These are phyloP conservation scores for Geranomyces variabilis DNA, from an alignment of 192 early-diverging fungal genomes.

Conservation along the genomic window DNA sequence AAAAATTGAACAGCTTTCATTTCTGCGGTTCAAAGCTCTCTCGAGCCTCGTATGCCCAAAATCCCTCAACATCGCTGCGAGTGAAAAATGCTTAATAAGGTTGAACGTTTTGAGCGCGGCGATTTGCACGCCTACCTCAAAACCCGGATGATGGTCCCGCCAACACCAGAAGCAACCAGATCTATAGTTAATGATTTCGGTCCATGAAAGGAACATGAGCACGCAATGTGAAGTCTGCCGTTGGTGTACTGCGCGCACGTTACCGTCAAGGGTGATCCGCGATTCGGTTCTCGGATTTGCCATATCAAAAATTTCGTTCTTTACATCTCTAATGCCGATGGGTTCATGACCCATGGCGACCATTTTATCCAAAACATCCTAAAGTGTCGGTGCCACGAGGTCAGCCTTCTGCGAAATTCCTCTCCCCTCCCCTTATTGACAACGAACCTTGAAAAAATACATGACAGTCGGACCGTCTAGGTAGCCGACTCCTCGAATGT, in stretches of 20 bases:
- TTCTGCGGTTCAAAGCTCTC: constrained; percentile 22
- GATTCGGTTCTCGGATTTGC: constrained; percentile 38
- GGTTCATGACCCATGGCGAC: constrained; percentile 45
- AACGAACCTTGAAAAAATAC: constrained; percentile 54
- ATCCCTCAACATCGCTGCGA: constrained; percentile 28
- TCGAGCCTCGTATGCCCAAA: constrained; percentile 34
- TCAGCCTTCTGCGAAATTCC: neutral
- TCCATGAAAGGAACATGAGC: no score
- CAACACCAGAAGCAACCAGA: constrained; percentile 49
- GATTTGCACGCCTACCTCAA: constrained; percentile 26
- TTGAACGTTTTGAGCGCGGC: neutral
- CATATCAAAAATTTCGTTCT: constrained; percentile 68
- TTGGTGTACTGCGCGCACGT: neutral
- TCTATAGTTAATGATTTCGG: no score
- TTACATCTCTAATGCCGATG: constrained; percentile 44
- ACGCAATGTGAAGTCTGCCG: no score
- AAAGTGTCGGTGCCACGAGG: neutral
- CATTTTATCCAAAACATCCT: constrained; percentile 53
- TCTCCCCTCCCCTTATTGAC: neutral
- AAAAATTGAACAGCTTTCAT: no score
- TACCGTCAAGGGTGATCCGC: constrained; percentile 52
- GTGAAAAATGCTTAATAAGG: neutral
- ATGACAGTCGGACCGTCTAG: constrained; percentile 49
- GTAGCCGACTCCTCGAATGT: constrained; percentile 49
- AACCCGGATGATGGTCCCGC: constrained; percentile 56